Base-by-base conservation (phyloP, 371 early-diverging fungal species). In the Syncephalastrum sp. region DNA sequence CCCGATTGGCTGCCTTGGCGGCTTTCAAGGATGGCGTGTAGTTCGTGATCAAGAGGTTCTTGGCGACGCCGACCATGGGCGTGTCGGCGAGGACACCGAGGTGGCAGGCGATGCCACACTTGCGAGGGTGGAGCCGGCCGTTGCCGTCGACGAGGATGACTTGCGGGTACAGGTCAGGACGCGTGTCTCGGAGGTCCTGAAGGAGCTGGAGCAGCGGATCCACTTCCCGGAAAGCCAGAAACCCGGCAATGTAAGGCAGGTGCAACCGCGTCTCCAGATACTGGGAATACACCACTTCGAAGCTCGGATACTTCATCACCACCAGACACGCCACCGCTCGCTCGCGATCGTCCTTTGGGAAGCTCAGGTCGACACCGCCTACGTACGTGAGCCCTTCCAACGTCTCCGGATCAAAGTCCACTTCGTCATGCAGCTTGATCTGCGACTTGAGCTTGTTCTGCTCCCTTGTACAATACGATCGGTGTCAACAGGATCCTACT, bases 41-140 rank as follows among this genome's bases (percentile, higher is more conserved):
- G 4, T 74, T 74, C 42, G 95, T 84, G 43, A 85, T 81, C 24
- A 95, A 65, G 64, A 91, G 89, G 72, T 94, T 95, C 59, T 96
- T 96, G 16, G 84, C 92, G 14, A 95, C 85, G 5, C 95, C 96
- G n/a, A 94, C 75, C 1, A 92, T 90, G 0, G 92, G 91, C 33
- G 84, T 64, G 54, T 86, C 68, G 4, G 83, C 67, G 13, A 85
- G 58, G 0, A 93, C 88, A 3, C 95, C 96, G 38, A 95, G 50
- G 63, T 96, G 96, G 51, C 91, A 84, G 15, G 96, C 97, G 3
- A 91, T 83, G 3, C 97, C 97, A 60, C 93, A 94, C 33, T 72
- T 67, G 4, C 91, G 82, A 19, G 95, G 95, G 66, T 97, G 97
- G 41, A 95, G 67, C 7, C 78, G 65, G 1, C 97, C 97, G 66